phyloP scores from a whole-genome alignment of 768 basidiomycete species.

The Porphyrellus cyaneotinctus region DNA sequence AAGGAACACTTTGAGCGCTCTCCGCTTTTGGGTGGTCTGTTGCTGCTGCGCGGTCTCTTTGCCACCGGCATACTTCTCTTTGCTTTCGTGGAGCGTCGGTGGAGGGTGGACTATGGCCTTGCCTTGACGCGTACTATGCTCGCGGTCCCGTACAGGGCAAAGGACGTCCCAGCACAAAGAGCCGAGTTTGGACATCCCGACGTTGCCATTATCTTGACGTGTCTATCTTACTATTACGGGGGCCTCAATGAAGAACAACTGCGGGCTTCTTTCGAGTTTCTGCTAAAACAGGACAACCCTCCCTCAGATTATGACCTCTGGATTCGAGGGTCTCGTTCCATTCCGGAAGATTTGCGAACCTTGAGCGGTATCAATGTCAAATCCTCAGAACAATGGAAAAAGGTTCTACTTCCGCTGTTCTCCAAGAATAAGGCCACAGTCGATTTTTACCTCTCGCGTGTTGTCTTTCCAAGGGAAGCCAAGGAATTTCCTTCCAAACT shows the following conservation, averaged over 20 bases:
- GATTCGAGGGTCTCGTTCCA: constrained; percentile 16
- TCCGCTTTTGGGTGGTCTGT: constrained; percentile 13
- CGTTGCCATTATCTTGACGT: neutral
- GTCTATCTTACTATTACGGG: neutral
- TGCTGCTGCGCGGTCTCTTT: constrained; percentile 35
- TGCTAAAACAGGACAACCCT: constrained; percentile 32
- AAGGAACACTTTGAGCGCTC: neutral
- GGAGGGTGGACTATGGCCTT: constrained; percentile 18
- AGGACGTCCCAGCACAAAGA: constrained; percentile 32
- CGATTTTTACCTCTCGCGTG: constrained; percentile 34
- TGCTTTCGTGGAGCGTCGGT: constrained; percentile 32
- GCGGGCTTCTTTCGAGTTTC: constrained; percentile 24
- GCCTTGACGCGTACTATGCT: constrained; percentile 27
- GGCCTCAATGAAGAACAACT: constrained; percentile 23
- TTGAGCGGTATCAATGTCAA: constrained; percentile 25
- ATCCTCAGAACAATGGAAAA: constrained; percentile 26
- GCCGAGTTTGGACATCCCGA: constrained; percentile 26
- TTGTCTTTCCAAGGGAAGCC: constrained; percentile 37
- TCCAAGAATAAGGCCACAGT: constrained; percentile 19
- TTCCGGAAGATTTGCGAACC: constrained; percentile 19
- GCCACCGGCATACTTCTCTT: constrained; percentile 28
- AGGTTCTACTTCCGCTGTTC: constrained; percentile 14
- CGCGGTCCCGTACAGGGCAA: constrained; percentile 37
- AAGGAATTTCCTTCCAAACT: constrained; percentile 35
- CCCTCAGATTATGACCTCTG: constrained; percentile 30